These are phyloP conservation scores for Poa annua DNA, from an alignment of 176 grass and related monocot species.

Conservation along the genomic window DNA sequence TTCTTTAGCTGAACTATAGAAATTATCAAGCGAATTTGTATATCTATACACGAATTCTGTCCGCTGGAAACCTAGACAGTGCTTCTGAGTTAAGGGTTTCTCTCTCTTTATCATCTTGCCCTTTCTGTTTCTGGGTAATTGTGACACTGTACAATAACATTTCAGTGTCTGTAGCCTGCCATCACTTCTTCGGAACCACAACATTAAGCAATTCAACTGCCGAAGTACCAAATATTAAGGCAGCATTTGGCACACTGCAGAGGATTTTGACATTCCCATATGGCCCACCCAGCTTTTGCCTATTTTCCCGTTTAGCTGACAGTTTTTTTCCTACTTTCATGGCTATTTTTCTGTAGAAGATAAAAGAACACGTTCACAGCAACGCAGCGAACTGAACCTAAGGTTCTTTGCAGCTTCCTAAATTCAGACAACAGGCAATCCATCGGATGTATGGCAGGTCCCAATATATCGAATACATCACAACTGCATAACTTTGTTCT, in stretches of 20 bases:
- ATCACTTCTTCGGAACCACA: neutral
- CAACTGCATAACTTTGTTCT: neutral
- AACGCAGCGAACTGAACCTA: neutral
- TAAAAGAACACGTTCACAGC: neutral
- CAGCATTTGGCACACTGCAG: neutral
- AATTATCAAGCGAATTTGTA: neutral
- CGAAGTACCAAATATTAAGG: neutral
- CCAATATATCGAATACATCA: neutral
- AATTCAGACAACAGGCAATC: constrained; percentile 1
- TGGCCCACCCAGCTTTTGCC: neutral
- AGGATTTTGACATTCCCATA: neutral
- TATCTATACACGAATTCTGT: constrained; percentile 4
- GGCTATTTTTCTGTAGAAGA: neutral
- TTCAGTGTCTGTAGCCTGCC: neutral
- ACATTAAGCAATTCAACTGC: neutral
- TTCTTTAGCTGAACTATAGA: neutral
- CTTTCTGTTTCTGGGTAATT: neutral
- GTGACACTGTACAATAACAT: neutral
- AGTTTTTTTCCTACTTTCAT: neutral
- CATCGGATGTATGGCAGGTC: neutral
- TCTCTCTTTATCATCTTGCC: neutral
- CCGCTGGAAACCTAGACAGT: neutral
- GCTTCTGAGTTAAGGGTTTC: neutral
- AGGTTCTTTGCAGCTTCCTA: constrained; percentile 2
- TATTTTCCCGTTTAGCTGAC: neutral